Evolutionary conservation across 106 monocot genomes (phyloP).

Genomic region (Amphibolis antarctica): DNA sequence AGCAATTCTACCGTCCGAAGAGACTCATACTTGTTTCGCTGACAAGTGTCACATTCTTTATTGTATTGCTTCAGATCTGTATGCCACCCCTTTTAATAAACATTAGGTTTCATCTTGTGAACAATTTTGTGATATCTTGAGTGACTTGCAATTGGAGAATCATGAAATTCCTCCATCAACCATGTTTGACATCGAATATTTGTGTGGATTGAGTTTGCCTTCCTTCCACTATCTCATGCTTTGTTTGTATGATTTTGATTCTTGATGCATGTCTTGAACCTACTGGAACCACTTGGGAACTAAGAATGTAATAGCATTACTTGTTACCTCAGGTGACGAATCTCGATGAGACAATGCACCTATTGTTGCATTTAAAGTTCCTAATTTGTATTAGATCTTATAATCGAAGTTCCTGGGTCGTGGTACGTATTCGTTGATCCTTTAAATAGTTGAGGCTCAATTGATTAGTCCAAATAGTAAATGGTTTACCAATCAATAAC

Average conservation of each 20-base stretch:
- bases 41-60: too few relatives aligned
- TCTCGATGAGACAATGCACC: background rate
- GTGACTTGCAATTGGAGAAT: too few relatives aligned
- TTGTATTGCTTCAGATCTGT: too few relatives aligned
- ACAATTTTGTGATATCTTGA: too few relatives aligned
- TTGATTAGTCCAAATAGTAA: too few relatives aligned
- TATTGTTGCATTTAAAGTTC: background rate
- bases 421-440: background rate
- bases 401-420: background rate
- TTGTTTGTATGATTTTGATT: background rate
- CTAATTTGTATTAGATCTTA: background rate
- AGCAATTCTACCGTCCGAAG: too few relatives aligned
- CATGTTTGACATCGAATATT: background rate
- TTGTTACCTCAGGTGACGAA: background rate
- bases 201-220: background rate
- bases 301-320: background rate
- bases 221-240: background rate
- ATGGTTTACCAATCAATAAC: too few relatives aligned
- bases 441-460: slow-evolving; percentile 2
- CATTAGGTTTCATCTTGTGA: too few relatives aligned
- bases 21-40: too few relatives aligned
- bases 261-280: background rate
- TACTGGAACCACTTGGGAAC: background rate
- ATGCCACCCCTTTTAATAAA: too few relatives aligned
- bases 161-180: background rate